Evolutionary conservation across 768 basidiomycete species (phyloP).

Genomic region (Mycena metata): DNA sequence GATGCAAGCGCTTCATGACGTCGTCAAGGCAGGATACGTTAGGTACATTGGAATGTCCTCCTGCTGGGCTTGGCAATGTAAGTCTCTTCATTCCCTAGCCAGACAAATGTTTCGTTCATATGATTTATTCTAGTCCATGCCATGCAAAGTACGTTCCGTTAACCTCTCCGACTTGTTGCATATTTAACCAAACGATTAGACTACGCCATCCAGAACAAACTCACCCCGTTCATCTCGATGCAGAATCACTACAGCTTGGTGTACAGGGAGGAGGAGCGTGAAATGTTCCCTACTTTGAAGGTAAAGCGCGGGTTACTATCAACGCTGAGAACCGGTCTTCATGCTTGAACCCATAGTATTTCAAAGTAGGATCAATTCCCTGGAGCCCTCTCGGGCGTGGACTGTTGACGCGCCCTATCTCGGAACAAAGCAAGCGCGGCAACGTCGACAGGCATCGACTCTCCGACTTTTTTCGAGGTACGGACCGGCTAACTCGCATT

Average conservation of each 20-base stretch:
- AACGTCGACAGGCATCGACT: conserved; percentile 47
- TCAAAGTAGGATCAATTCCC: conserved; percentile 69
- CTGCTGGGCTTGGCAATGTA: conserved; percentile 69
- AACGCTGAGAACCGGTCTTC: not conserved
- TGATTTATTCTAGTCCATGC: conserved; percentile 55
- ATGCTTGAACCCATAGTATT: conserved; percentile 50
- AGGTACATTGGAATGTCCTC: conserved; percentile 73
- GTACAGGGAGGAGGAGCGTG: conserved; percentile 73
- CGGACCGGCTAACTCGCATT: not conserved
- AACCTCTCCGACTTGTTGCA: not conserved
- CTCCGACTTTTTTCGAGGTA: too few relatives aligned
- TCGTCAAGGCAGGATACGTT: conserved; percentile 74
- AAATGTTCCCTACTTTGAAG: conserved; percentile 73
- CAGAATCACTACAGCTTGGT: conserved; percentile 75
- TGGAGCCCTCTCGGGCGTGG: conserved; percentile 74
- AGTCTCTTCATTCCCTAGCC: conserved; percentile 26
- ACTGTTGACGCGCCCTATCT: conserved; percentile 57
- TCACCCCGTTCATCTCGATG: conserved; percentile 77
- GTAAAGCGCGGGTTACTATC: conserved; percentile 39
- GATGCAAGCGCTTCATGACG: conserved; percentile 80
- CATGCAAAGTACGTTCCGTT: conserved; percentile 64
- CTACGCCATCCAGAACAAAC: conserved; percentile 70
- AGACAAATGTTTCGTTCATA: not conserved
- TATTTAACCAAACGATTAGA: conserved; percentile 49
- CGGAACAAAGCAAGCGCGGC: conserved; percentile 55